Base-by-base conservation (phyloP, 2,329 filamentous ascomycete species). In the Hypoxylon rubiginosum region DNA sequence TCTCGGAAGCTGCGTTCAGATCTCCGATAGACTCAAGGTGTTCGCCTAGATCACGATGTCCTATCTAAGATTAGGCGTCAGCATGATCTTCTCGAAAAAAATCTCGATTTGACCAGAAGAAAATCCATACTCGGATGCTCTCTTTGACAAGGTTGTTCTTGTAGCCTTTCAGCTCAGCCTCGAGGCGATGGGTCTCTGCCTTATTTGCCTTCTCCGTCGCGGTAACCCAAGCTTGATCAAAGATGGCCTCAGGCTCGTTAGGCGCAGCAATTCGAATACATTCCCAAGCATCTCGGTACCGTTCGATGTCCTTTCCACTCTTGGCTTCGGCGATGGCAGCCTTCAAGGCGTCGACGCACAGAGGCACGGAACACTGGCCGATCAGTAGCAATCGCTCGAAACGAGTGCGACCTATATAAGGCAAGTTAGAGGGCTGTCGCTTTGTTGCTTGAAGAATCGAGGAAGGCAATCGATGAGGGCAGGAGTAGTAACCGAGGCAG, bases 131-230 rank as follows among this genome's bases (percentile, higher is more conserved):
- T 72, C 94, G 83, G 74, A 98, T 97, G 81, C 94, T 97, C 81
- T 99, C 96, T 78, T 97, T 97, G 73, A 99, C 94, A 46, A 98
- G 82, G 74, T 98, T 99, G 77, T 97, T 97, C 81, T 96, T 97
- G 80, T 98, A 98, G 1, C 91, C 91, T 78, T 94, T 94, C 19
- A 99, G 84, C 79, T 98, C 93, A 15, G 86, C 83, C 76, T 97
- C 93, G 59, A 98, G 83, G n/a, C 91, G 88, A 59, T 88, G 84
- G 0, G 90, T 90, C 78, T 97, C 91, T 1, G 82, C 81, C 71
- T 88, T 87, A 73, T 94, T 92, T 55, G 86, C 82, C 67, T 87
- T 88, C 21, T 90, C 87, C 39, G 86, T 91, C 62, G 82, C 83
- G 7, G 91, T 86, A n/a, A 91, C 85, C 95, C 95, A 98, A n/a